These are phyloP conservation scores for Lichtheimia ornata DNA, from an alignment of 371 early-diverging fungal species.

Conservation along the genomic window DNA sequence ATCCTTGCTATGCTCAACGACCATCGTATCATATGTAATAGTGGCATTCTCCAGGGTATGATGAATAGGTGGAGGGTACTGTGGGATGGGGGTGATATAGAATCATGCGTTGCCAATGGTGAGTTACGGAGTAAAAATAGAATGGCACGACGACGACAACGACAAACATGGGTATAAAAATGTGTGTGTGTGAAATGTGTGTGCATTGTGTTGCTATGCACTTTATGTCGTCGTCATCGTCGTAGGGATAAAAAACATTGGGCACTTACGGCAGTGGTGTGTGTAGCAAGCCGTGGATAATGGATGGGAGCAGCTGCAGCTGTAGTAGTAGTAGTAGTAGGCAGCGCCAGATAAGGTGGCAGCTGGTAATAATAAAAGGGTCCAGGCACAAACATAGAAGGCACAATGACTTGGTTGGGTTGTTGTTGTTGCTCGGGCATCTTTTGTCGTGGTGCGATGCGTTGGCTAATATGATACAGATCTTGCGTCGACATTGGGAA, in stretches of 20 bases:
- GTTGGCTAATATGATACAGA: constrained; percentile 8
- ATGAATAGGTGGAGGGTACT: constrained; percentile 34
- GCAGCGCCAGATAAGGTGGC: constrained; percentile 3
- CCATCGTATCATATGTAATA: constrained; percentile 41
- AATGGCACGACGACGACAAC: neutral
- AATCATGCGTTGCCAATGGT: neutral
- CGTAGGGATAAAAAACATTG: neutral
- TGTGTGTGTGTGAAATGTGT: no score
- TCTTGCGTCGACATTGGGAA: constrained; percentile 4
- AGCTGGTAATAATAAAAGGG: constrained; percentile 8
- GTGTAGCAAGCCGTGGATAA: neutral
- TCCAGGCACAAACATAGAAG: constrained; percentile 16
- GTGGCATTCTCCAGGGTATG: constrained; percentile 54
- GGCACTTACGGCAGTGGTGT: neutral
- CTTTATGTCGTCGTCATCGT: neutral
- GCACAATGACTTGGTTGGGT: constrained; percentile 14
- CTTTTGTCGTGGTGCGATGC: constrained; percentile 13
- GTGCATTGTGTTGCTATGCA: constrained; percentile 2
- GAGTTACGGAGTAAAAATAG: constrained; percentile 2
- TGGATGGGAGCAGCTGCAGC: constrained; percentile 4
- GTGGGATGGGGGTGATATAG: neutral
- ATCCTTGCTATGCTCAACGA: constrained; percentile 25
- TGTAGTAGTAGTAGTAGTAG: constrained; percentile 2
- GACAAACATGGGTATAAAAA: no score
- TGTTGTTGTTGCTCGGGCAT: constrained; percentile 6